A percentile compares a stretch with the other conserved stretches of the same genome.
phyloP scores from a whole-genome alignment of 2,329 filamentous ascomycete species.

The Ophiocordyceps sinensis region DNA sequence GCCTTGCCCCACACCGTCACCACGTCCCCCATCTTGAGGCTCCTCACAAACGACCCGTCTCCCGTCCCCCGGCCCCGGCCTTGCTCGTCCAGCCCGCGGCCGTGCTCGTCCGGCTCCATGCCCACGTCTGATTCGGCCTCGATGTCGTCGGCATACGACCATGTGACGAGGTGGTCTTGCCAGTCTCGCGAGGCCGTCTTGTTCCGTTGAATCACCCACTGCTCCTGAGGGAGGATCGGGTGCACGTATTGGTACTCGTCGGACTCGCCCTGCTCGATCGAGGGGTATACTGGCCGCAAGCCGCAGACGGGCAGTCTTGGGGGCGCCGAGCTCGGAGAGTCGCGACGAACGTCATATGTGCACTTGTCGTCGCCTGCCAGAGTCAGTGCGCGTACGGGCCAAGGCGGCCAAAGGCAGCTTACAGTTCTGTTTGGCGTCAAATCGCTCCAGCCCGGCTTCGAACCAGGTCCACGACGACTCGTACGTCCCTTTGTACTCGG shows the following conservation, averaged over 20 bases:
- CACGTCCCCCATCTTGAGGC: conserved; percentile 43
- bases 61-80: conserved; percentile 37
- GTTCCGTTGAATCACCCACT: conserved; percentile 35
- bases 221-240: conserved; percentile 16
- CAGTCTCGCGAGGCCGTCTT: conserved; percentile 17
- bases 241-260: conserved; percentile 20
- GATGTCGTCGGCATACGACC: conserved; percentile 36
- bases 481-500: conserved; percentile 22
- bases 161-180: conserved; percentile 33
- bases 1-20: conserved; percentile 47
- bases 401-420: conserved; percentile 4
- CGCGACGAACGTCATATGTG: conserved; percentile 14
- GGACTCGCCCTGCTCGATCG: conserved; percentile 6
- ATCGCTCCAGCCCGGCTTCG: conserved; percentile 44
- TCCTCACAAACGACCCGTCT: conserved; percentile 40
- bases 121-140: conserved; percentile 26
- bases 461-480: conserved; percentile 46
- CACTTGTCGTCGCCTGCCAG: conserved; percentile 14
- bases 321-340: conserved; percentile 6
- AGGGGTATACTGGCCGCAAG: conserved; percentile 22
- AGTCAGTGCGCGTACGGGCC: neutral
- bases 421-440: conserved; percentile 24
- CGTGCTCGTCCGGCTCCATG: conserved; percentile 22
- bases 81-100: conserved; percentile 36
- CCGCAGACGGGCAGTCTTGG: conserved; percentile 17